phyloP scores from a whole-genome alignment of 768 basidiomycete species.

The Leccinum variicolor region DNA sequence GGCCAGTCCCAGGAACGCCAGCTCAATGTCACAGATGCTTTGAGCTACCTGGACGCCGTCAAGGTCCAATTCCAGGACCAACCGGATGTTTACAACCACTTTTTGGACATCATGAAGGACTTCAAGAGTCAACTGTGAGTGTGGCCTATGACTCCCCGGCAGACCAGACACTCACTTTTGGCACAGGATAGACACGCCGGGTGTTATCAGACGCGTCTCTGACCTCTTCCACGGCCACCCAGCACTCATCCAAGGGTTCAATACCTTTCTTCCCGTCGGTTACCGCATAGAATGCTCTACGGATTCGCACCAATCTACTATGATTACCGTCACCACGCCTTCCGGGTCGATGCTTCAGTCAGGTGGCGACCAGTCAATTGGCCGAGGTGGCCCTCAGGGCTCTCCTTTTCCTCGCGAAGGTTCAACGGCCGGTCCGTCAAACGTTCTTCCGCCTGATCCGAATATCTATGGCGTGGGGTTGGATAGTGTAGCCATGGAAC shows the following conservation, averaged over 20 bases:
- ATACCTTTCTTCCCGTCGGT: constrained; percentile 92
- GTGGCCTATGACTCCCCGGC: not conserved
- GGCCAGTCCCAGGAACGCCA: constrained; percentile 37
- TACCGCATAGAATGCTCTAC: constrained; percentile 85
- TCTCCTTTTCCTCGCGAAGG: constrained; percentile 30
- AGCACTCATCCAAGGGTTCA: constrained; percentile 93
- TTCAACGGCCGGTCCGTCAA: constrained; percentile 6
- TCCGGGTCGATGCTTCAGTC: constrained; percentile 61
- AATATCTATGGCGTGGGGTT: constrained; percentile 29
- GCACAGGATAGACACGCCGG: constrained; percentile 91
- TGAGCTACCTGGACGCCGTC: constrained; percentile 63
- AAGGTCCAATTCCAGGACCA: constrained; percentile 57
- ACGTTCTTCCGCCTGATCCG: constrained; percentile 16
- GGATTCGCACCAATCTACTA: constrained; percentile 58
- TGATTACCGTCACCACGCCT: constrained; percentile 78
- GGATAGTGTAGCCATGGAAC: constrained; percentile 54
- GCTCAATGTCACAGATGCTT: constrained; percentile 59
- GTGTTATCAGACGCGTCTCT: constrained; percentile 94
- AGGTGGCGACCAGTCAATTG: constrained; percentile 42
- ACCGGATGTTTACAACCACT: constrained; percentile 61
- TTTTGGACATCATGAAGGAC: constrained; percentile 73
- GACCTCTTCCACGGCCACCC: constrained; percentile 90
- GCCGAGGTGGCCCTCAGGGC: constrained; percentile 38
- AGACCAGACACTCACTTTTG: not conserved
- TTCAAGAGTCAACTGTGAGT: constrained; percentile 63